Base-by-base conservation (phyloP, 805 yeast species). In the Candida qinlingensis region DNA sequence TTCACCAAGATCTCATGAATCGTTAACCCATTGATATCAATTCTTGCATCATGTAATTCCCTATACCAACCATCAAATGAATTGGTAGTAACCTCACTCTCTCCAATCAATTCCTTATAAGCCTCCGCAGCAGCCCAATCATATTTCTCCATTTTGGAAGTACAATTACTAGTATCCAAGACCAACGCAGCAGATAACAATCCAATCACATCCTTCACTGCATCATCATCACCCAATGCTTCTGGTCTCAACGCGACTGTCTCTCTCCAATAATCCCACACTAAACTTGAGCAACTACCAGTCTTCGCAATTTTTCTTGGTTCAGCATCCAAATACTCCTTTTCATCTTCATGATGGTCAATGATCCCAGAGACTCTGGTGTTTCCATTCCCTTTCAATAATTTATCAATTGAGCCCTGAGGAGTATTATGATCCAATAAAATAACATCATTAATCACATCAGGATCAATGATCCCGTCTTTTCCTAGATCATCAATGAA, bases 311-410 rank as follows among this genome's bases (percentile, higher is more conserved):
- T 72, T 3, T 85, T 66, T 46, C 94, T 67, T 0, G 97, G 97
- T 1, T 62, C 58, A 0, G 81, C 81, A 40, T 77, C 69, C 13
- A 54, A 36, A 54, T 71, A 79, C 7, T 67, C 64, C 0, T 68
- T 68, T 53, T 83, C 85, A 58, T 91, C 96, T 13, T 75, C 85
- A 62, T 92, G 99, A 62, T 92, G 99, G 62, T 92, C 99, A 28
- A 94, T 78, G 6, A 94, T 79, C 0, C 82, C 83, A 1, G 66
- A 64, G 0, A 85, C 80, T 5, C 64, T 56, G 7, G 49, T 60
- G 1, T 13, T 31, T n/a, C 29, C 8, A 26, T 33, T 25, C 1
- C 8, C 13, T 2, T 19, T 19, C 5, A 33, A 62, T 62, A 7
- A 59, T 50, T 13, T 58, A 3, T 49, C 61, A 2, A 67, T 62